phyloP scores from a whole-genome alignment of 2,329 filamentous ascomycete genomes.

The Thielaviopsis punctulata region DNA sequence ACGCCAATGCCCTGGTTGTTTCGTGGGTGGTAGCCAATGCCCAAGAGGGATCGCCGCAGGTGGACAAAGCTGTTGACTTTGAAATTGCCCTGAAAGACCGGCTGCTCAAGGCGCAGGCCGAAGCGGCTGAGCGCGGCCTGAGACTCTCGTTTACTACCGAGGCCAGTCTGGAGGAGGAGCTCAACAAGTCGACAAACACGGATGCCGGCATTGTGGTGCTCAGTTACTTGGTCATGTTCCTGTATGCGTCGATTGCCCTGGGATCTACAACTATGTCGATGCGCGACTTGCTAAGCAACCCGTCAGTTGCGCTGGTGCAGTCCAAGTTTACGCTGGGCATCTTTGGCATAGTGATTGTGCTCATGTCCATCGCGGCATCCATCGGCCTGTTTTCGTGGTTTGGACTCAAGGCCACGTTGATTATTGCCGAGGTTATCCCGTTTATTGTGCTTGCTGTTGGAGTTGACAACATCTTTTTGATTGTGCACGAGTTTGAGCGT shows the following conservation, averaged over 20 bases:
- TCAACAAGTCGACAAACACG: constrained; percentile 96
- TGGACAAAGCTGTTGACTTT: constrained; percentile 72
- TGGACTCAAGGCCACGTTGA: constrained; percentile 85
- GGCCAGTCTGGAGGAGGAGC: constrained; percentile 81
- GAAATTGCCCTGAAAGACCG: constrained; percentile 61
- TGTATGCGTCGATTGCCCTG: constrained; percentile 85
- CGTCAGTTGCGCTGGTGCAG: constrained; percentile 71
- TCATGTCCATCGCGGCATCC: constrained; percentile 93
- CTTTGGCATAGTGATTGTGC: constrained; percentile 80
- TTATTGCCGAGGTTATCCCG: constrained; percentile 96
- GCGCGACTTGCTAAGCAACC: constrained; percentile 62
- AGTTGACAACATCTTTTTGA: constrained; percentile 97
- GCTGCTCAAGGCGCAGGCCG: constrained; percentile 59
- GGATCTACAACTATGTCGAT: constrained; percentile 73
- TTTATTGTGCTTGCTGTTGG: constrained; percentile 93
- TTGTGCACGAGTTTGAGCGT: constrained; percentile 93
- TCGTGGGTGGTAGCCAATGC: constrained; percentile 93
- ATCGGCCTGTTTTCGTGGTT: constrained; percentile 87
- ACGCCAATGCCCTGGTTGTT: constrained; percentile 65
- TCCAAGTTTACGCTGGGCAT: constrained; percentile 96
- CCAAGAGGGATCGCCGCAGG: constrained; percentile 51
- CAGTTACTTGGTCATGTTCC: constrained; percentile 97
- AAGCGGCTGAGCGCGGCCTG: constrained; percentile 62
- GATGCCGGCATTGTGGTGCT: constrained; percentile 93
- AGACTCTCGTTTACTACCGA: constrained; percentile 90